Evolutionary conservation across 2,329 filamentous ascomycete species (phyloP), one percentile per base, ranked within the genome.

Genomic region (Grosmannia clavigera): DNA sequence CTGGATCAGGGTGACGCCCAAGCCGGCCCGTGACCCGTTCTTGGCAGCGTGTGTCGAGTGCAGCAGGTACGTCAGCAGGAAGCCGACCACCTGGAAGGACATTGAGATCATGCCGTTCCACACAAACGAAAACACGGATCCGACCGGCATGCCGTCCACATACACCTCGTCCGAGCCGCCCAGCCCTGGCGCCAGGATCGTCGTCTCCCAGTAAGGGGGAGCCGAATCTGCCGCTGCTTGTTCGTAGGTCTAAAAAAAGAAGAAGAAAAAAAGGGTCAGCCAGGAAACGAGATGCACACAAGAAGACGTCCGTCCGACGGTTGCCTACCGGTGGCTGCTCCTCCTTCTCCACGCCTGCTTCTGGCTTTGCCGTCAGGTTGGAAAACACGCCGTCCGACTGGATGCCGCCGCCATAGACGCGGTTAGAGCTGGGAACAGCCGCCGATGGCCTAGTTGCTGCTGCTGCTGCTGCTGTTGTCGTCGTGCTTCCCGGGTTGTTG

Each of bases 201-300:
- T 97, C 6, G 94, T 99, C 77, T 99, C 94, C 94, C 94, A 99
- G 74, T 99, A 99, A 0, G 94, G 94, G 1, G 94, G 94, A 55
- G 94, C 94, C 29, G 91, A 88, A 72, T 99, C 94, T 51, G 92
- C 92, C 3, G 94, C 94, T 19, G 94, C 94, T 83, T 97, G 92
- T 79, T 99, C 94, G 72, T 99, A 99, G 43, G 92, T 92, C 90
- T 96, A 46, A 31, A 35, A 16, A 56, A 22, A 19, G 14, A 10
- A 50, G 3, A 33, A 55, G 60, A 55, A 22, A 38, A 11, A 46
- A 7, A 57, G 58, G 57, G 33, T 16, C 19, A 53, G 50, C 50
- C 14, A 43, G 14, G 38, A 11, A 40, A 16, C 14, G 38, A 14
- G 12, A 40, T 22, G 22, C 14, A 16, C 19, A 5, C 9, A 43